These are phyloP conservation scores for Lichtheimia ornata DNA, from an alignment of 371 early-diverging fungal species.

Conservation along the genomic window DNA sequence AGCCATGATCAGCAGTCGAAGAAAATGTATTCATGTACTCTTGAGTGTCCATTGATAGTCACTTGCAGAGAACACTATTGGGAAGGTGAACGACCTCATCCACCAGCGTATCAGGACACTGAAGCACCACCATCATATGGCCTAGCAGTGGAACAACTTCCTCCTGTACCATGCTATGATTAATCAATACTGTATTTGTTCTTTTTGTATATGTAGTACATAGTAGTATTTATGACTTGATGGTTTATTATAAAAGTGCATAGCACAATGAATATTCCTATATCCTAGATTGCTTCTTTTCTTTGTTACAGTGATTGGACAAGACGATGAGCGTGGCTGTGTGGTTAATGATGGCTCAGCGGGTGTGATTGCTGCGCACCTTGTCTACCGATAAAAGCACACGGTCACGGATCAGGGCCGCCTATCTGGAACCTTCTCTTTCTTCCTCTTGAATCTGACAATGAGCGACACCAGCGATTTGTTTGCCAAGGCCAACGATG, in stretches of 20 bases:
- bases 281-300: too few relatives aligned
- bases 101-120: constrained; percentile 32
- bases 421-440: constrained; percentile 1
- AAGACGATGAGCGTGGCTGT: too few relatives aligned
- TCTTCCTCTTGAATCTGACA: not conserved
- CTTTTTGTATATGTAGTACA: too few relatives aligned
- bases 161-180: constrained; percentile 38
- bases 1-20: not conserved
- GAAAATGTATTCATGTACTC: constrained; percentile 18
- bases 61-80: constrained; percentile 42
- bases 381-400: too few relatives aligned
- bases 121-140: constrained; percentile 43
- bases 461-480: constrained; percentile 62
- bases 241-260: too few relatives aligned
- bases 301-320: too few relatives aligned
- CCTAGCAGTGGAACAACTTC: constrained; percentile 27
- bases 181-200: too few relatives aligned
- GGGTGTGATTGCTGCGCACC: too few relatives aligned
- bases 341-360: too few relatives aligned
- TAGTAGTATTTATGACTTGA: too few relatives aligned
- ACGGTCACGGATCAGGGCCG: not conserved
- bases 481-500: constrained; percentile 82
- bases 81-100: constrained; percentile 20
- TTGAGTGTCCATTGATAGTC: constrained; percentile 44
- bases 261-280: too few relatives aligned